Percentiles rank a stretch among this genome's conserved stretches.
Conservation (phyloP, 805 yeast species). For the Yamadazyma laniorum region DNA sequence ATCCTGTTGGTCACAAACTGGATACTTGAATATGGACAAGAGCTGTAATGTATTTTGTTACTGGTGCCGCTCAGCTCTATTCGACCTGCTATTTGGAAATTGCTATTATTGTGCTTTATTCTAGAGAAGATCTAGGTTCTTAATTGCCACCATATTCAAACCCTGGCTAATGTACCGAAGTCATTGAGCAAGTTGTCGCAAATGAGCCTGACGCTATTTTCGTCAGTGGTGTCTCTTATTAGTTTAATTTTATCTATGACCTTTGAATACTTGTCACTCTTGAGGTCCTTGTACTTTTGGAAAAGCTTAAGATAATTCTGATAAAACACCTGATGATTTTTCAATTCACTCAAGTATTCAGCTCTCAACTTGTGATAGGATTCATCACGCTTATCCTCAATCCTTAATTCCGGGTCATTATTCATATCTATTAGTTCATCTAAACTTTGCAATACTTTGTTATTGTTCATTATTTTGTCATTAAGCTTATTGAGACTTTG, state of each 20-base stretch:
- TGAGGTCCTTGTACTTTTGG: constrained; percentile 25
- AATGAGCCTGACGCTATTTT: constrained; percentile 18
- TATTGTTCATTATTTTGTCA: constrained; percentile 12
- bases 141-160: no score
- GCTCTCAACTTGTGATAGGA: constrained; percentile 21
- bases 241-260: constrained; percentile 17
- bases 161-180: no score
- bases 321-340: constrained; percentile 26
- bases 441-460: constrained; percentile 19
- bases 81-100: no score
- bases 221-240: constrained; percentile 22
- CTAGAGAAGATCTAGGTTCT: no score
- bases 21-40: no score
- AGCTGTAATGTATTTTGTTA: no score
- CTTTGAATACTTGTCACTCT: constrained; percentile 5
- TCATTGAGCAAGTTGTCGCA: constrained; percentile 24
- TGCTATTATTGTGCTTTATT: no score
- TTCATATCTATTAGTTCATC: constrained; percentile 19
- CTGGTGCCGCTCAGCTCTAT: no score
- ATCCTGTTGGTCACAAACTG: no score
- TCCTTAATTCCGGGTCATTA: constrained; percentile 9
- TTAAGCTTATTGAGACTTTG: constrained; percentile 9
- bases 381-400: neutral
- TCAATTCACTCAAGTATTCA: constrained; percentile 29
- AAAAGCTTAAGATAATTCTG: constrained; percentile 30